These are phyloP conservation scores for Starmerella apis DNA, from an alignment of 805 yeast genomes.

Conservation along the genomic window DNA sequence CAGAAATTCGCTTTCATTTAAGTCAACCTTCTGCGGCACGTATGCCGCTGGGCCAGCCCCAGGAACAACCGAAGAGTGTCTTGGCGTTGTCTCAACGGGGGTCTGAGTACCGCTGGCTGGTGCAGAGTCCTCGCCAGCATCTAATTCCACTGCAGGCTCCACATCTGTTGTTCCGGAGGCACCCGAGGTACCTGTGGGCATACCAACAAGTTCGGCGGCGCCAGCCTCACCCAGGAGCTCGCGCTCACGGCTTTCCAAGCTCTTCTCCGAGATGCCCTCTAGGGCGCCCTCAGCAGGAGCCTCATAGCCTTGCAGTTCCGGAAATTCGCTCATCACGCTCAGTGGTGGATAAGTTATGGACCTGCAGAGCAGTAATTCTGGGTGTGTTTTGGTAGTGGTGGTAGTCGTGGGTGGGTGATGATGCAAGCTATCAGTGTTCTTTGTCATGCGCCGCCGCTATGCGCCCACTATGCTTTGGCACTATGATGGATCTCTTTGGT, in stretches of 20 bases:
- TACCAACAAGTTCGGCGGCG: slow-evolving; percentile 29
- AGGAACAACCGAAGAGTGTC: slow-evolving; percentile 27
- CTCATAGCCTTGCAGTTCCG: slow-evolving; percentile 41
- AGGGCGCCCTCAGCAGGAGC: slow-evolving; percentile 24
- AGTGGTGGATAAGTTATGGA: neutral
- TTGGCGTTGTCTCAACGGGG: slow-evolving; percentile 22
- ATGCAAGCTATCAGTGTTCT: neutral
- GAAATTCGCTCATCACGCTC: slow-evolving; percentile 48
- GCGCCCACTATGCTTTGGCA: neutral
- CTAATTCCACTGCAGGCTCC: slow-evolving; percentile 6
- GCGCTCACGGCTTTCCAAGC: slow-evolving; percentile 35
- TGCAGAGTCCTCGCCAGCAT: neutral
- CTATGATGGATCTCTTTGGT: too few relatives aligned
- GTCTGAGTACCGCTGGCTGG: slow-evolving; percentile 18
- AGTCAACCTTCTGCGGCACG: slow-evolving; percentile 26
- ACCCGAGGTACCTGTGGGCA: slow-evolving; percentile 15
- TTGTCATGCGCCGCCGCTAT: neutral
- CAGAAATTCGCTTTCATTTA: slow-evolving; percentile 47
- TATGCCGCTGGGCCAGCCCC: slow-evolving; percentile 23
- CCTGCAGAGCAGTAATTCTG: neutral
- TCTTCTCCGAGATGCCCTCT: slow-evolving; percentile 29
- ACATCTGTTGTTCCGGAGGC: slow-evolving; percentile 9
- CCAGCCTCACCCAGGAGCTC: slow-evolving; percentile 38
- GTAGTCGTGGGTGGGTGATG: neutral
- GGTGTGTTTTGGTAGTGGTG: neutral